Evolutionary conservation across 75 land plant genomes (phyloP).

Genomic region (Picea sitchensis): DNA sequence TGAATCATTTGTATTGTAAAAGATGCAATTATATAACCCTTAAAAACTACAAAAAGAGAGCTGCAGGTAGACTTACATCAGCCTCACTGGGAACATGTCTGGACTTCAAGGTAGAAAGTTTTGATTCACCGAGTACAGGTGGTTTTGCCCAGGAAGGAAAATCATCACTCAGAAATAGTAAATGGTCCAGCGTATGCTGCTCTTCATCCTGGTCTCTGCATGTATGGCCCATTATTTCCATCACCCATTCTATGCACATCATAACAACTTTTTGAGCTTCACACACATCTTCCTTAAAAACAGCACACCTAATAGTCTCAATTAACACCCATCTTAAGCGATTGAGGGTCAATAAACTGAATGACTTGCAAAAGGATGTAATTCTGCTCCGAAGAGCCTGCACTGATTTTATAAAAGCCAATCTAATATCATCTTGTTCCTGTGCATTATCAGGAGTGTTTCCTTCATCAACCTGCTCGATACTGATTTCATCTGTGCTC

Average conservation of each 20-base stretch:
- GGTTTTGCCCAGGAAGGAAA: no score
- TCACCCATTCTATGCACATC: conserved; percentile 47
- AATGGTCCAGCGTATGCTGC: neutral
- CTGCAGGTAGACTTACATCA: conserved; percentile 22
- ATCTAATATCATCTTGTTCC: conserved; percentile 11
- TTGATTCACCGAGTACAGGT: neutral
- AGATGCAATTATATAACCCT: no score
- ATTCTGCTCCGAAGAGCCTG: conserved; percentile 27
- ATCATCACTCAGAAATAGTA: no score
- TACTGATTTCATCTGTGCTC: conserved; percentile 13
- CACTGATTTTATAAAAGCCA: conserved; percentile 33
- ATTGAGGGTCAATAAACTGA: conserved; percentile 12
- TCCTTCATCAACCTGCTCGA: conserved; percentile 16
- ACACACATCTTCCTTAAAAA: conserved; percentile 25
- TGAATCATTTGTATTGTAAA: no score
- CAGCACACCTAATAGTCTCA: conserved; percentile 40
- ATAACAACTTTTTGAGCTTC: conserved; percentile 18
- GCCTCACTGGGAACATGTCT: neutral
- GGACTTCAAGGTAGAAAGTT: neutral
- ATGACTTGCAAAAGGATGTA: conserved; percentile 18
- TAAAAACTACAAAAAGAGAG: no score
- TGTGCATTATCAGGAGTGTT: neutral
- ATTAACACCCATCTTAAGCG: conserved; percentile 36
- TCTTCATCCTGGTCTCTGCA: conserved; percentile 31
- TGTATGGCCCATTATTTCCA: conserved; percentile 32